Evolutionary conservation across 495 filamentous ascomycete genomes (phyloP).

Genomic region (Talaromyces ruber): DNA sequence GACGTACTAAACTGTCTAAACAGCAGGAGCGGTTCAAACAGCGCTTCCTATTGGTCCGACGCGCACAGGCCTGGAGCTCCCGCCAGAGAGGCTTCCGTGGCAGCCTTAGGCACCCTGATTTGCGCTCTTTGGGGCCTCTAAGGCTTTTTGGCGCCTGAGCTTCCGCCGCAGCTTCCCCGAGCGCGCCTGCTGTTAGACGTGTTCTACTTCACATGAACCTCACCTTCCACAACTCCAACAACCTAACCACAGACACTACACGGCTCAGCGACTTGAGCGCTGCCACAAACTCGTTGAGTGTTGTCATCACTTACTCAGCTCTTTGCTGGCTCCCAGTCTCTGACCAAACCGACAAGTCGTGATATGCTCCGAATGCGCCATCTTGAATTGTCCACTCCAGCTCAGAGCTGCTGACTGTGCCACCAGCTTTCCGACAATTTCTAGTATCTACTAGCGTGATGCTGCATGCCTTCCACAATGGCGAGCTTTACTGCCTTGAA

Average conservation of each 20-base stretch:
- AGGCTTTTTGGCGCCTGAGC: not conserved
- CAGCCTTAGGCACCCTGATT: not conserved
- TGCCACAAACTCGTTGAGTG: not conserved
- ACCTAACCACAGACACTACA: not conserved
- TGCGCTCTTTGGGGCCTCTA: not conserved
- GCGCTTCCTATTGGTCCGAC: not conserved
- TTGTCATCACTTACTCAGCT: not conserved
- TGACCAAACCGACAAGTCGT: not conserved
- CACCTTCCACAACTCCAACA: not conserved
- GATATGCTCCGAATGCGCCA: not conserved
- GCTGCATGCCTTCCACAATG: conserved; percentile 17
- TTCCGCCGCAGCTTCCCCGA: conserved; percentile 1
- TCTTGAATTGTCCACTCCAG: not conserved
- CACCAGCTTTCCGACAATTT: not conserved
- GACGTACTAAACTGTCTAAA: not conserved
- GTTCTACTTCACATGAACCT: not conserved
- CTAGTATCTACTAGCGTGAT: not conserved
- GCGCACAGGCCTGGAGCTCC: not conserved
- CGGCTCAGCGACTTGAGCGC: not conserved
- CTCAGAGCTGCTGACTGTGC: not conserved
- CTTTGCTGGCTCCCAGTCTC: not conserved
- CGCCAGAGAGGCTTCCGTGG: not conserved
- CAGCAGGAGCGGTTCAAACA: not conserved
- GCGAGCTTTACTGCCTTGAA: conserved; percentile 74
- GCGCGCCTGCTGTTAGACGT: not conserved